A percentile compares a stretch with the other conserved stretches of the same genome.
Conservation (phyloP, 2,329 filamentous ascomycete genomes). For the Hypoxylon sp. region DNA sequence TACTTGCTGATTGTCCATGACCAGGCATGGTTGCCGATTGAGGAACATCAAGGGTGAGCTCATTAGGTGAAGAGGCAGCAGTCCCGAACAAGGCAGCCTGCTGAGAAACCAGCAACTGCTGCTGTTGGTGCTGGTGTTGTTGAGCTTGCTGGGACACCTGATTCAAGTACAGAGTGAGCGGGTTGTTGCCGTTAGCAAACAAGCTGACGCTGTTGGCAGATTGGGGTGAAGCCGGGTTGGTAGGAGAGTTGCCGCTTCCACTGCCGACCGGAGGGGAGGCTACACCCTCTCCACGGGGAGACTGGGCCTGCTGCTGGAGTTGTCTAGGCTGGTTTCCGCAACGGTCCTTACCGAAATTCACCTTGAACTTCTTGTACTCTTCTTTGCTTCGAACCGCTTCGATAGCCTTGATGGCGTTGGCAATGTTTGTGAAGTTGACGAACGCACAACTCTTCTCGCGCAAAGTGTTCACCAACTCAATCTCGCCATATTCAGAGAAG, state of each 20-base stretch:
- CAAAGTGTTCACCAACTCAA: slow-evolving; percentile 95
- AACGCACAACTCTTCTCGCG: slow-evolving; percentile 99
- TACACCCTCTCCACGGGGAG: slow-evolving; percentile 73
- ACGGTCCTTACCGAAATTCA: slow-evolving; percentile 99
- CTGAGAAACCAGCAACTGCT: slow-evolving; percentile 78
- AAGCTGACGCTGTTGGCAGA: slow-evolving; percentile 71
- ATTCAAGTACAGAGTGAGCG: slow-evolving; percentile 91
- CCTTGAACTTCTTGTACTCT: slow-evolving; percentile 98
- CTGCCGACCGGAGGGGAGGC: slow-evolving; percentile 72
- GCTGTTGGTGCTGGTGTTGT: slow-evolving; percentile 80
- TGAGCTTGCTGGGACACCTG: slow-evolving; percentile 81
- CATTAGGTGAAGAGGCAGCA: slow-evolving; percentile 70
- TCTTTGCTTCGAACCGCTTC: slow-evolving; percentile 95
- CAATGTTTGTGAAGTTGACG: slow-evolving; percentile 99
- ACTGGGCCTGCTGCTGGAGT: slow-evolving; percentile 75
- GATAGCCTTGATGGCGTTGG: slow-evolving; percentile 99
- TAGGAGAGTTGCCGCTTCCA: slow-evolving; percentile 70
- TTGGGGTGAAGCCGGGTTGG: slow-evolving; percentile 67
- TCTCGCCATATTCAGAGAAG: slow-evolving; percentile 97
- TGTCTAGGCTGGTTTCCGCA: slow-evolving; percentile 97
- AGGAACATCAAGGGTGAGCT: slow-evolving; percentile 70
- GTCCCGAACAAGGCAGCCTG: slow-evolving; percentile 86
- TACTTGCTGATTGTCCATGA: slow-evolving; percentile 76
- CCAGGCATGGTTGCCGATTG: slow-evolving; percentile 71
- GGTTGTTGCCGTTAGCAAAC: slow-evolving; percentile 87